A percentile compares a stretch with the other conserved stretches of the same genome.
Evolutionary conservation across 306 rosid genomes (phyloP).

Genomic region (Cucumis sativus): Cucumber_9930_V3 NC_026660.2:691001-691500

Average conservation of each 20-base stretch:
- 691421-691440: neutral
- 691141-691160: slow-evolving; percentile 22
- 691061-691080: slow-evolving; percentile 10
- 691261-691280: neutral
- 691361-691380: slow-evolving; percentile 8
- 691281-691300: slow-evolving; percentile 4
- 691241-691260: slow-evolving; percentile 7
- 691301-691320: slow-evolving; percentile 11
- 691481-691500: slow-evolving; percentile 5
- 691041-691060: slow-evolving; percentile 4
- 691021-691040: neutral
- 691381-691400: slow-evolving; percentile 9
- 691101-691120: slow-evolving; percentile 48
- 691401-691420: slow-evolving; percentile 2
- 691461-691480: slow-evolving; percentile 16
- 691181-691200: neutral
- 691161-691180: neutral
- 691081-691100: neutral
- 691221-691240: slow-evolving; percentile 7
- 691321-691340: slow-evolving; percentile 7
- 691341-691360: slow-evolving; percentile 15
- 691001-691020: no score
- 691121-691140: slow-evolving; percentile 33
- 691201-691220: slow-evolving; percentile 12
- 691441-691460: slow-evolving; percentile 1